Base-by-base conservation (phyloP, 2,329 filamentous ascomycete genomes). In the Epichloe gansuensis region DNA sequence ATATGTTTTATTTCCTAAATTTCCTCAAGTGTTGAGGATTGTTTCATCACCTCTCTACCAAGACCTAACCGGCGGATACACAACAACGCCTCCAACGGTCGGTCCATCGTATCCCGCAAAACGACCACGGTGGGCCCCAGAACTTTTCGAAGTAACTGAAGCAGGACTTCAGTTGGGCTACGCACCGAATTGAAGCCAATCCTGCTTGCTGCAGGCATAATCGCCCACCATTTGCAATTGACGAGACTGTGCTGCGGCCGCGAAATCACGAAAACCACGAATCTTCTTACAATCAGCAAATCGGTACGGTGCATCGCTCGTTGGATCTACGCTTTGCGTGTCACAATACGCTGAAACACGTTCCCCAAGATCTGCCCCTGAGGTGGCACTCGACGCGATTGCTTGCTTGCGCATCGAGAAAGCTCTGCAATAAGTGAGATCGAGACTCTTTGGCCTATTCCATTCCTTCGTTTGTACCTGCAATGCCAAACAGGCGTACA, bases 401-500 rank as follows among this genome's bases (percentile, higher is more conserved):
- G 34, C 40, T 31, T 13, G n/a, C 27, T 44, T 34, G 13, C 25
- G 25, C n/a, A 17, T 17, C 7, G n/a, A 12, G 40, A 21, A 42
- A 42, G 3, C 9, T 6, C 8, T 39, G 34, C 13, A 2, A 35
- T 5, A 9, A 47, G 23, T 6, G 34, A 13, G 6, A 4, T 25
- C 2, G 5, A 13, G 17, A 43, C 25, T 40, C 1, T 35, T 27
- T 27, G 39, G 5, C 38, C n/a, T 17, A 12, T 12, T 25, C 36
- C 21, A 7, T 11, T 3, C 27, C 6, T 43, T 47, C n/a, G 17
- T 35, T 5, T 12, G n/a, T 17, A 13, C 15, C 21, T 50, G 47
- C 45, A 21, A 59, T 60, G 58, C 39, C 56, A 43, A 55, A 48
- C 51, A 53, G 56, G 53, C 56, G 52, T 35, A 44, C 49, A 17